Percentiles rank a stretch among this genome's conserved stretches.
Conservation (phyloP, 441 rosid species). For the Raphanus hybrid region DNA sequence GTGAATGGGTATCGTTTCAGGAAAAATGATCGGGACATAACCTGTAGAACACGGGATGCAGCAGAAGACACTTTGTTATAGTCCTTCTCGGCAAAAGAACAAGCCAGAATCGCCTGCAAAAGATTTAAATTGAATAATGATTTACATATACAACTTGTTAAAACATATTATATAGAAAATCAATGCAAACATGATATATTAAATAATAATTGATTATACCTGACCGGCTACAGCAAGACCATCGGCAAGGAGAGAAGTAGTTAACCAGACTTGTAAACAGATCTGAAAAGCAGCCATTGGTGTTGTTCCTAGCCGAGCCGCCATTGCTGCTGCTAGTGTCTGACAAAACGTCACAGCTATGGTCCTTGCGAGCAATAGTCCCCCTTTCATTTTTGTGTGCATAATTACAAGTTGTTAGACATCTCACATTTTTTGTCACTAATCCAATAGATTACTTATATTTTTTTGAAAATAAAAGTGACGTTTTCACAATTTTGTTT, state of each 20-base stretch:
- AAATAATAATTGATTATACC: neutral
- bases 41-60: slow-evolving; percentile 4
- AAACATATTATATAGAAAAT: neutral
- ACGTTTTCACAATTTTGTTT: neutral
- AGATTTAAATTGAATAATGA: neutral
- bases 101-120: slow-evolving; percentile 35
- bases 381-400: neutral
- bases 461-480: neutral
- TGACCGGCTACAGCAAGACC: slow-evolving; percentile 84
- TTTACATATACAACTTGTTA: neutral
- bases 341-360: slow-evolving; percentile 74
- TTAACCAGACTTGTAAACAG: slow-evolving; percentile 78
- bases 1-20: neutral
- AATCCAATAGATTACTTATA: neutral
- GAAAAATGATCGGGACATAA: neutral
- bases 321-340: slow-evolving; percentile 81
- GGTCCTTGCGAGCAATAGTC: slow-evolving; percentile 53
- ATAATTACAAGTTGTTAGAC: neutral
- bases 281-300: slow-evolving; percentile 83
- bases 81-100: slow-evolving; percentile 11
- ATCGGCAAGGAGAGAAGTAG: slow-evolving; percentile 76
- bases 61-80: neutral
- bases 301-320: slow-evolving; percentile 67
- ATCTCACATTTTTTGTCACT: neutral
- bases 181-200: neutral